Evolutionary conservation across 805 yeast genomes (phyloP).

Genomic region (Candida orba): DNA sequence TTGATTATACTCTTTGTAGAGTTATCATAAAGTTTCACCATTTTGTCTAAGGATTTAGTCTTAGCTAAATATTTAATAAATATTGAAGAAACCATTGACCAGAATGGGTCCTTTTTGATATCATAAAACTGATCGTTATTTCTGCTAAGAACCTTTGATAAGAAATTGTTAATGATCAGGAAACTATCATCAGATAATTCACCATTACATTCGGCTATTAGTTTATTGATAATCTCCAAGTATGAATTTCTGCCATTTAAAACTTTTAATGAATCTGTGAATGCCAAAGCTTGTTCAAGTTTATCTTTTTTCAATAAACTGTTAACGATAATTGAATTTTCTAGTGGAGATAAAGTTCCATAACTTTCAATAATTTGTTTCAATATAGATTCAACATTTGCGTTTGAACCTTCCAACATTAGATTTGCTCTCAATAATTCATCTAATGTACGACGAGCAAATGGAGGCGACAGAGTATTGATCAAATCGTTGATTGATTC

Average conservation of each 20-base stretch:
- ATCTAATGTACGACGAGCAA: constrained; percentile 12
- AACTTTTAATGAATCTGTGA: constrained; percentile 2
- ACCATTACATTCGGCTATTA: constrained; percentile 6
- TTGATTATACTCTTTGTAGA: constrained; percentile 8
- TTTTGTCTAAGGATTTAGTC: constrained; percentile 1
- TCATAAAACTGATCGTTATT: constrained; percentile 1
- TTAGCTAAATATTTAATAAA: constrained; percentile 15
- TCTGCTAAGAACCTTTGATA: constrained; percentile 6
- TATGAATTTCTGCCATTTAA: constrained; percentile 4
- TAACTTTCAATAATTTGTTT: constrained; percentile 12
- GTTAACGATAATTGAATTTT: constrained; percentile 15
- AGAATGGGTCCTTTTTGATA: constrained; percentile 9
- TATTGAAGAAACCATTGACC: constrained; percentile 17
- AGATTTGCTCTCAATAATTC: constrained; percentile 14
- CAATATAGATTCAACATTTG: constrained; percentile 14
- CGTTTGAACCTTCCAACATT: constrained; percentile 13
- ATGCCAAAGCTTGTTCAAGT: constrained; percentile 4
- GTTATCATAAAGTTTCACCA: constrained; percentile 10
- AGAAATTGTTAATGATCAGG: constrained; percentile 12
- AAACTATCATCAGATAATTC: constrained; percentile 9
- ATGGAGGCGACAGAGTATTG: constrained; percentile 9
- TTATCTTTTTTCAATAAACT: constrained; percentile 13
- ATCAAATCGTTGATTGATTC: constrained; percentile 13
- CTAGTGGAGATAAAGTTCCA: constrained; percentile 11
- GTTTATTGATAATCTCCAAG: constrained; percentile 10